These are phyloP conservation scores for Trichosporon coremiiforme DNA, from an alignment of 1,284 basidiomycete species.

Conservation along the genomic window DNA sequence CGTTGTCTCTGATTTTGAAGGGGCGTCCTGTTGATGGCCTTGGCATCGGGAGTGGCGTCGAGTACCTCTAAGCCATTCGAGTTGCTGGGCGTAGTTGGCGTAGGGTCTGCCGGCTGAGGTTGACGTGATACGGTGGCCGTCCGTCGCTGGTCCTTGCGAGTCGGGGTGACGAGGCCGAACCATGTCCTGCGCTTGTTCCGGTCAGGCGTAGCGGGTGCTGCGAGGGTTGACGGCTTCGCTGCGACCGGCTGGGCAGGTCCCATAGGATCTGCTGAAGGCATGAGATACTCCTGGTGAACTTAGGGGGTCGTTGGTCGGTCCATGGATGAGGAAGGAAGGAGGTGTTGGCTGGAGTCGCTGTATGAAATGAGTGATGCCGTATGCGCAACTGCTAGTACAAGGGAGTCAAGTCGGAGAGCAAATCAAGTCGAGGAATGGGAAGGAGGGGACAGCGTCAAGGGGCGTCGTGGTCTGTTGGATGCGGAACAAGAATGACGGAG, in stretches of 20 bases:
- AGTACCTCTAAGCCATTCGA: slow-evolving; percentile 24
- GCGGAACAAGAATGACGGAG: neutral
- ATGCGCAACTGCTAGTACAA: neutral
- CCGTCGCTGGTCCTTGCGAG: slow-evolving; percentile 24
- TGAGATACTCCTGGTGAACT: slow-evolving; percentile 10
- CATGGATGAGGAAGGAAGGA: neutral
- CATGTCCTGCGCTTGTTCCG: slow-evolving; percentile 40
- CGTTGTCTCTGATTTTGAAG: neutral
- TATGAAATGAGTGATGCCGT: neutral
- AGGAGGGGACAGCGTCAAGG: neutral
- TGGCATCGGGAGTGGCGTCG: slow-evolving; percentile 26
- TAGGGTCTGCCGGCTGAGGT: neutral
- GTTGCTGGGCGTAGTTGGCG: neutral
- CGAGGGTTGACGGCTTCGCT: slow-evolving; percentile 13
- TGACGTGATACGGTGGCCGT: slow-evolving; percentile 4
- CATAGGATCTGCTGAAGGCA: slow-evolving; percentile 15
- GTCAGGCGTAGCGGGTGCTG: neutral
- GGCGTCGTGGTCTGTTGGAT: neutral
- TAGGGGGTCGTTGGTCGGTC: neutral
- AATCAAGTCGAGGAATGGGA: too few species aligned
- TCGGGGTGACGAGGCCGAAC: slow-evolving; percentile 42
- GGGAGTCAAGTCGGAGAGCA: too few species aligned
- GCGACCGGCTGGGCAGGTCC: slow-evolving; percentile 9
- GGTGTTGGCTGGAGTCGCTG: neutral
- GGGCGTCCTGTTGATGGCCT: neutral